Evolutionary conservation across 106 monocot genomes (phyloP).

Genomic region (Cymbidium sinense): DNA sequence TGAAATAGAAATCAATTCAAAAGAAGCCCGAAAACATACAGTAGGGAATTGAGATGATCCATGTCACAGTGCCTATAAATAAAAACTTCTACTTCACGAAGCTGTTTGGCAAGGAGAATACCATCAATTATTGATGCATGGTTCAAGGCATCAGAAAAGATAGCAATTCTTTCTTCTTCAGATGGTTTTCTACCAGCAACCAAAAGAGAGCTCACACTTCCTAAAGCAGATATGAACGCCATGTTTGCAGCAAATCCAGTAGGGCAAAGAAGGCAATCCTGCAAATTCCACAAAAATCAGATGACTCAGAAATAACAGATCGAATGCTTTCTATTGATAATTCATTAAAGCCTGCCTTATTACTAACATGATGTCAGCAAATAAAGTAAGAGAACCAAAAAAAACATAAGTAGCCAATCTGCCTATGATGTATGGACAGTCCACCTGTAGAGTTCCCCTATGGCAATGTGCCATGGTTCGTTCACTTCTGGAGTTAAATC

Average conservation of each 20-base stretch:
- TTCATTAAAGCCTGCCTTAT: neutral
- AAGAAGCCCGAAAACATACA: conserved; percentile 43
- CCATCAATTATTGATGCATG: conserved; percentile 99
- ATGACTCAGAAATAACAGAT: neutral
- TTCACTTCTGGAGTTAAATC: too few species aligned
- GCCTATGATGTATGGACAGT: too few species aligned
- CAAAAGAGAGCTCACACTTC: conserved; percentile 63
- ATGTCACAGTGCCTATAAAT: conserved; percentile 77
- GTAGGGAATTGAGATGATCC: conserved; percentile 59
- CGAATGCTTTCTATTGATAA: neutral
- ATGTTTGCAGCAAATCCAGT: conserved; percentile 81
- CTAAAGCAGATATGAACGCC: conserved; percentile 87
- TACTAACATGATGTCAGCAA: neutral
- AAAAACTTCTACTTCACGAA: conserved; percentile 49
- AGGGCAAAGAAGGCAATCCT: conserved; percentile 83
- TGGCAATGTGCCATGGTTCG: too few species aligned
- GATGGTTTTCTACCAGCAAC: conserved; percentile 34
- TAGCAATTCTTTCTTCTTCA: conserved; percentile 56
- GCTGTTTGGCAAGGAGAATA: conserved; percentile 57
- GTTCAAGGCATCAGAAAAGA: conserved; percentile 92
- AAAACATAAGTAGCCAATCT: too few species aligned
- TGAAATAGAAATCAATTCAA: neutral
- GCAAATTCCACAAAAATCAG: neutral
- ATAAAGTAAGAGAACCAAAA: neutral
- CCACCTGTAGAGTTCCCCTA: too few species aligned